Conservation (phyloP, 2,329 filamentous ascomycete genomes). For the Xylariaceae sp. region DNA sequence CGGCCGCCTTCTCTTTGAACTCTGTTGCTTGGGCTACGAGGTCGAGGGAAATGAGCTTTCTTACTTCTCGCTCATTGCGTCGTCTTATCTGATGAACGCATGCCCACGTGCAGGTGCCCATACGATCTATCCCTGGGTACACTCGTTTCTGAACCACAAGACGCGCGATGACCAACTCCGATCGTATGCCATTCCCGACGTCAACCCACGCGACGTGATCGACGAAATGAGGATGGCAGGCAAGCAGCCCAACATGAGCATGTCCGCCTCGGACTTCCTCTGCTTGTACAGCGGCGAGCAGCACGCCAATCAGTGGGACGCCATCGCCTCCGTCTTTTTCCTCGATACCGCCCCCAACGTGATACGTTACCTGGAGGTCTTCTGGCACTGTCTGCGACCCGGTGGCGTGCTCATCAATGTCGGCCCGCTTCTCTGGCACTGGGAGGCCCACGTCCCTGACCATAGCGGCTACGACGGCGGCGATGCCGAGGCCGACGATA, state of each 20-base stretch:
- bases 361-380: constrained; percentile 81
- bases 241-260: constrained; percentile 67
- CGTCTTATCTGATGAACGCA: constrained; percentile 67
- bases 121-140: constrained; percentile 76
- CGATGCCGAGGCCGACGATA: constrained; percentile 37
- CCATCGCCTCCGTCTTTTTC: constrained; percentile 88
- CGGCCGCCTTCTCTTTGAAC: constrained; percentile 82
- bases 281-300: constrained; percentile 68
- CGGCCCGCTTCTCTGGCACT: constrained; percentile 92
- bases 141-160: constrained; percentile 81
- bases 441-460: constrained; percentile 66
- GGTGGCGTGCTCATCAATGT: constrained; percentile 85
- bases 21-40: constrained; percentile 66
- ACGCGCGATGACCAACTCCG: constrained; percentile 69
- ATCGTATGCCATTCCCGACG: constrained; percentile 70
- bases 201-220: constrained; percentile 62
- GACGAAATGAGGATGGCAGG: constrained; percentile 23
- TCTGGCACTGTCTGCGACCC: constrained; percentile 67
- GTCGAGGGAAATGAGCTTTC: constrained; percentile 93
- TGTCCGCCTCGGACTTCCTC: constrained; percentile 90
- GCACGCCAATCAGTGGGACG: constrained; percentile 63
- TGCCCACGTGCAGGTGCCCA: constrained; percentile 58
- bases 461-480: constrained; percentile 50
- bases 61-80: constrained; percentile 91
- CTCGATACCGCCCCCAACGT: constrained; percentile 94